These are phyloP conservation scores for Mortierella sp. DNA, from an alignment of 371 early-diverging fungal species.

Conservation along the genomic window DNA sequence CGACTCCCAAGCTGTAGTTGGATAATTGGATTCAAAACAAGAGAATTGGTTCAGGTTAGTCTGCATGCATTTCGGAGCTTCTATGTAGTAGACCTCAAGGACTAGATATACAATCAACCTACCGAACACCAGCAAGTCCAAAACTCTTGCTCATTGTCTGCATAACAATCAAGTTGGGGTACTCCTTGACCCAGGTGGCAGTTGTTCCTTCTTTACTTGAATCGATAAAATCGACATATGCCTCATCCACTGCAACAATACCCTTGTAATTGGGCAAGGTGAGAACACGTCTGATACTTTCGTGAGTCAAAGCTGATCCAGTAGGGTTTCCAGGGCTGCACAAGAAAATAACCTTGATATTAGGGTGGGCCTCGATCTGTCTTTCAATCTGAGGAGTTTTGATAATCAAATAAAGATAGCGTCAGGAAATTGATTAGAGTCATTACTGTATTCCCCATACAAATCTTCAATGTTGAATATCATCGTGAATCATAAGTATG, in stretches of 20 bases:
- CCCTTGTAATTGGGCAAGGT: constrained; percentile 76
- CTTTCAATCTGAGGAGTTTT: constrained; percentile 64
- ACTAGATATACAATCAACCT: neutral
- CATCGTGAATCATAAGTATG: neutral
- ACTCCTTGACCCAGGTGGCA: constrained; percentile 81
- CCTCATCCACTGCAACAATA: constrained; percentile 97
- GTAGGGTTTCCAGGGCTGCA: constrained; percentile 99
- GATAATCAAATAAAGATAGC: constrained; percentile 11
- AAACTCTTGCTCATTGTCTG: constrained; percentile 98
- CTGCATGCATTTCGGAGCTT: neutral
- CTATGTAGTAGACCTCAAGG: neutral
- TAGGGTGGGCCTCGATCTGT: constrained; percentile 71
- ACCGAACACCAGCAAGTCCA: constrained; percentile 96
- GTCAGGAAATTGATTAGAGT: neutral
- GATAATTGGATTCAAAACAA: neutral
- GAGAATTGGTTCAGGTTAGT: neutral
- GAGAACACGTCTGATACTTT: constrained; percentile 81
- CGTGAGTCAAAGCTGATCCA: constrained; percentile 81
- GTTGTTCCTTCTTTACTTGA: constrained; percentile 71
- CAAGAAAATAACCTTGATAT: constrained; percentile 91
- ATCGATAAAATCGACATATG: constrained; percentile 95
- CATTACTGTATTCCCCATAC: no score
- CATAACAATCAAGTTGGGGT: constrained; percentile 95
- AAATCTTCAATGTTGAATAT: neutral
- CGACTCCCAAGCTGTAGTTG: constrained; percentile 79